Evolutionary conservation across 1,139 yeast genomes (phyloP).

Genomic region (Scheffersomyces illinoinensis): DNA sequence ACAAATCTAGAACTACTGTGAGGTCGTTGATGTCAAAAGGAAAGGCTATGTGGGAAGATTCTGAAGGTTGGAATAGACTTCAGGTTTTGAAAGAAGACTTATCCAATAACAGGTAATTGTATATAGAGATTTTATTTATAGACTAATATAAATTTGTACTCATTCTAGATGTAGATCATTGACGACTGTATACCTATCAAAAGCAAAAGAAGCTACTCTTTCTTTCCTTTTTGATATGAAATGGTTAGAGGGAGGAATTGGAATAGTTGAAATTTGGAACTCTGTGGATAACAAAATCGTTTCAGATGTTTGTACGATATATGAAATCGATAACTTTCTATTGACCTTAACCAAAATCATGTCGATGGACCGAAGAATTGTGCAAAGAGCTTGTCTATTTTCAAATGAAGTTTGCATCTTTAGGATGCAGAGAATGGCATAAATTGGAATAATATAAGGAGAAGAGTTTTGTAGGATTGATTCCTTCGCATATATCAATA

Average conservation of each 20-base stretch:
- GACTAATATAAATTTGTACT: not conserved
- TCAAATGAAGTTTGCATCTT: not conserved
- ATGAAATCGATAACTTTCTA: not conserved
- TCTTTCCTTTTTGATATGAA: slow-evolving; percentile 6
- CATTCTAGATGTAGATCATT: slow-evolving; percentile 17
- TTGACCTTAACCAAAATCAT: not conserved
- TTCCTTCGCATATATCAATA: slow-evolving; percentile 32
- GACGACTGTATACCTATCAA: slow-evolving; percentile 29
- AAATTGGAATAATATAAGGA: not conserved
- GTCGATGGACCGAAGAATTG: not conserved
- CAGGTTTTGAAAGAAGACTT: slow-evolving; percentile 52
- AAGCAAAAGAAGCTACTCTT: slow-evolving; percentile 28
- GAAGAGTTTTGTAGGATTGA: slow-evolving; percentile 15
- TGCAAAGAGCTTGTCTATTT: not conserved
- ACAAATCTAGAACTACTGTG: slow-evolving; percentile 72
- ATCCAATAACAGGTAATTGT: slow-evolving; percentile 6
- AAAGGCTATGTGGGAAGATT: slow-evolving; percentile 74
- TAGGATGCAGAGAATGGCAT: not conserved
- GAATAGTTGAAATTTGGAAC: not conserved
- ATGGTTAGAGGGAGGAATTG: not conserved
- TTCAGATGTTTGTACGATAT: not conserved
- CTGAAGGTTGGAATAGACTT: slow-evolving; percentile 74
- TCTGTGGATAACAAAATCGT: not conserved
- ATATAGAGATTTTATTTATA: slow-evolving; percentile 4
- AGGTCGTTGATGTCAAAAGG: slow-evolving; percentile 82